Percentiles rank a stretch among this genome's conserved stretches.
Evolutionary conservation across 768 basidiomycete genomes (phyloP).

Genomic region (Tephrocybe rancida): DNA sequence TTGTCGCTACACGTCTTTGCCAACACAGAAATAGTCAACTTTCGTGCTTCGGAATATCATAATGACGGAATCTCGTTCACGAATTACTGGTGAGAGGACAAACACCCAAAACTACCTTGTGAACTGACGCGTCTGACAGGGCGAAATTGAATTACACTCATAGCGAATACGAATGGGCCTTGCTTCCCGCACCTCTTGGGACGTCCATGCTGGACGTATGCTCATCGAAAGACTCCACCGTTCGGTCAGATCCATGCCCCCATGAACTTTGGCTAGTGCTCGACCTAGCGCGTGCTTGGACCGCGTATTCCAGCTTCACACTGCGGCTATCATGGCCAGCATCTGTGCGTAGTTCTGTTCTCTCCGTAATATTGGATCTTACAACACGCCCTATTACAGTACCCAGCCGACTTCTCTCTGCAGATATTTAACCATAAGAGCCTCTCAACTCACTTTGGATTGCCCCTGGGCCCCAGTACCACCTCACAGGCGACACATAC

Average conservation of each 20-base stretch:
- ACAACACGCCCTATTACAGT: slow-evolving; percentile 26
- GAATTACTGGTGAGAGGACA: slow-evolving; percentile 28
- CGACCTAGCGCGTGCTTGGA: slow-evolving; percentile 47
- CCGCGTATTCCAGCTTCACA: slow-evolving; percentile 44
- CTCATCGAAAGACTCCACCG: slow-evolving; percentile 21
- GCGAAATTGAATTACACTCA: slow-evolving; percentile 34
- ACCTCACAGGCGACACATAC: not conserved
- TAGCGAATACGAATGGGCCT: slow-evolving; percentile 36
- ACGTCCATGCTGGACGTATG: slow-evolving; percentile 40
- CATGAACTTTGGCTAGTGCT: slow-evolving; percentile 52
- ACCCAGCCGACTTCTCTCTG: slow-evolving; percentile 46
- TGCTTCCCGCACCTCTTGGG: slow-evolving; percentile 43
- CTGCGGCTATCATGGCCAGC: slow-evolving; percentile 60
- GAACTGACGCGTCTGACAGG: slow-evolving; percentile 29
- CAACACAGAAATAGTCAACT: slow-evolving; percentile 72
- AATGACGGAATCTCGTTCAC: slow-evolving; percentile 21
- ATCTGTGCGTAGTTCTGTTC: slow-evolving; percentile 39
- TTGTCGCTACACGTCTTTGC: slow-evolving; percentile 31
- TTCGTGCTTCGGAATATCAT: slow-evolving; percentile 34
- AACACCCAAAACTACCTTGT: not conserved
- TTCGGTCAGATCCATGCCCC: slow-evolving; percentile 27
- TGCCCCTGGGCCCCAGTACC: slow-evolving; percentile 2
- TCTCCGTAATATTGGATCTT: not conserved
- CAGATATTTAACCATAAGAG: slow-evolving; percentile 37
- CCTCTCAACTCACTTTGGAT: slow-evolving; percentile 19